Conservation (phyloP, 116 monocot genomes). For the Phalaenopsis hybrid region DNA sequence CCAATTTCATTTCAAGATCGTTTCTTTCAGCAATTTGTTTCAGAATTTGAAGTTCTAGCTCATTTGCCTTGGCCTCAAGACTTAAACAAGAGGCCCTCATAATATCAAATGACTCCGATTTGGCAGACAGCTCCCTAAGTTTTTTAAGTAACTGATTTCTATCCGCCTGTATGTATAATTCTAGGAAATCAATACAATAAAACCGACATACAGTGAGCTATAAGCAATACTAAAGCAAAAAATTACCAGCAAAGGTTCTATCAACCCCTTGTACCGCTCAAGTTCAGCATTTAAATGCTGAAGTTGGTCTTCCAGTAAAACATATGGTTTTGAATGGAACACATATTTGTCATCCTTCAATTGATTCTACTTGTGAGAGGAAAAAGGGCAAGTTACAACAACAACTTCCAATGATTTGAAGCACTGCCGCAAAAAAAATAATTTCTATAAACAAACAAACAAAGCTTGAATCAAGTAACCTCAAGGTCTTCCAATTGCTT, state of each 20-base stretch:
- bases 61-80: constrained; percentile 48
- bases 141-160: constrained; percentile 44
- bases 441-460: neutral
- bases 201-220: neutral
- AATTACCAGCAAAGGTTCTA: constrained; percentile 70
- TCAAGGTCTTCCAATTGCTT: constrained; percentile 74
- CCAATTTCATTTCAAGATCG: constrained; percentile 66
- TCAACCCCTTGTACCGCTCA: constrained; percentile 53
- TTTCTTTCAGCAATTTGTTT: constrained; percentile 59
- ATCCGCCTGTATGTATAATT: constrained; percentile 41
- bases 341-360: constrained; percentile 79
- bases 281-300: constrained; percentile 62
- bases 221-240: constrained; percentile 5
- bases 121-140: constrained; percentile 65
- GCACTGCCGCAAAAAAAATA: neutral
- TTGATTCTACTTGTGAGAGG: constrained; percentile 39
- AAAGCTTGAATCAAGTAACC: constrained; percentile 28
- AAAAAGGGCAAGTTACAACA: constrained; percentile 1
- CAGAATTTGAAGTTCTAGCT: constrained; percentile 65
- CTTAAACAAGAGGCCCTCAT: constrained; percentile 38
- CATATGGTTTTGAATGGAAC: constrained; percentile 55
- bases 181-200: constrained; percentile 5
- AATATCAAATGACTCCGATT: constrained; percentile 64
- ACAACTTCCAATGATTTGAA: neutral
- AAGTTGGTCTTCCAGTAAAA: constrained; percentile 52